Conservation (phyloP, 2,329 filamentous ascomycete species). For the Fusarium napiforme region DNA sequence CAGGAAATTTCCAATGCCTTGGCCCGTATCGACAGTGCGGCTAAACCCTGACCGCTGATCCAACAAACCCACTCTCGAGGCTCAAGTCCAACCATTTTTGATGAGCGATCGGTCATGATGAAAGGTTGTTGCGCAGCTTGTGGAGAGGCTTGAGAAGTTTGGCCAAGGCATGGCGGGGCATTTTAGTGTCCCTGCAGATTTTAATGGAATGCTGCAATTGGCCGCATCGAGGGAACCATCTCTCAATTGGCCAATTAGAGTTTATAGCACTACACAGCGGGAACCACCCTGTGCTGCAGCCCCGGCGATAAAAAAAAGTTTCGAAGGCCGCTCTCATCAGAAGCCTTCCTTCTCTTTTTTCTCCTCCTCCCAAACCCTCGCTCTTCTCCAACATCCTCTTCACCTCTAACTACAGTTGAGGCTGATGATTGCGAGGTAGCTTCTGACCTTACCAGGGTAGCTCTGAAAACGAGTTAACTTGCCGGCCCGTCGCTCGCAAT, state of each 20-base stretch:
- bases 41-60: conserved; percentile 44
- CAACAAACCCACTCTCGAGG: conserved; percentile 34
- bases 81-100: conserved; percentile 31
- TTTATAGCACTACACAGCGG: conserved; percentile 23
- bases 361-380: conserved; percentile 38
- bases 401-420: conserved; percentile 43
- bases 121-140: conserved; percentile 37
- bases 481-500: conserved; percentile 49
- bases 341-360: conserved; percentile 30
- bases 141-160: conserved; percentile 43
- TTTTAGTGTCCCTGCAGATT: conserved; percentile 43
- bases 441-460: conserved; percentile 51
- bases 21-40: conserved; percentile 14
- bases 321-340: conserved; percentile 37
- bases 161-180: conserved; percentile 41
- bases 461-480: conserved; percentile 55
- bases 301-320: conserved; percentile 44
- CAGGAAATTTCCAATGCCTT: conserved; percentile 1
- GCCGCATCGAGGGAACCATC: conserved; percentile 11
- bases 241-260: conserved; percentile 43
- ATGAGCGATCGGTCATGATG: conserved; percentile 37
- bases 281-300: conserved; percentile 26
- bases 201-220: conserved; percentile 34
- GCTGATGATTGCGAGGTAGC: conserved; percentile 54
- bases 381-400: conserved; percentile 34